Evolutionary conservation across 2,329 filamentous ascomycete genomes (phyloP), one percentile per base, ranked within the genome.

Genomic region (Xylaria digitata): DNA sequence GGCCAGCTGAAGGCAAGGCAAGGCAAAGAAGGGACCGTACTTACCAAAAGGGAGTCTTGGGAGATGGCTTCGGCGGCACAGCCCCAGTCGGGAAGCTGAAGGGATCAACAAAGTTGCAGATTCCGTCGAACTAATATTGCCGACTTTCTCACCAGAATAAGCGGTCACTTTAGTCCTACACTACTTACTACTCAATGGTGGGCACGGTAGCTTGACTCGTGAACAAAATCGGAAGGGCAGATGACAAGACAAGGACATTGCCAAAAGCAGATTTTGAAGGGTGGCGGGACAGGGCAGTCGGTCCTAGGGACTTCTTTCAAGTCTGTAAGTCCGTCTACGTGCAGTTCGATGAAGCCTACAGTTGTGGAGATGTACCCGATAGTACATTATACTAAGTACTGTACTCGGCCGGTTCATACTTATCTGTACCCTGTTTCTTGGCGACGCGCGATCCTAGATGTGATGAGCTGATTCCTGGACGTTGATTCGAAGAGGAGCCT

Each of bases 381-480:
- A 49, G 46, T 49, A 13, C 34, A 49, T 26, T 26, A 26, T 26
- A 26, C 26, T 5, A 37, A 9, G 34, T 37, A 37, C 34, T 37
- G 34, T 37, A 37, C 34, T 37, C 42, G 56, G 40, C 63, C 63
- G 61, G 60, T 64, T 57, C 56, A 60, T 56, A 65, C 60, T 61
- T 66, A 70, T 53, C 55, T 74, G 72, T 70, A 73, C 63, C 61
- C 54, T 66, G 65, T 55, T 58, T 72, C 75, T 77, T 77, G 75
- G 75, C 75, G 74, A 75, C 72, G 74, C 75, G 72, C 74, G 73
- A 77, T 77, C 75, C 74, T 66, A 74, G 74, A 71, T 72, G 74
- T 76, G 73, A 75, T 71, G 70, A 72, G 70, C 67, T 60, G 61
- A 65, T 70, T 73, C 66, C 65, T 56, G 37, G 50, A 61, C 65